Evolutionary conservation across 2,329 filamentous ascomycete species (phyloP).

Genomic region (Leptodontidium sp.): DNA sequence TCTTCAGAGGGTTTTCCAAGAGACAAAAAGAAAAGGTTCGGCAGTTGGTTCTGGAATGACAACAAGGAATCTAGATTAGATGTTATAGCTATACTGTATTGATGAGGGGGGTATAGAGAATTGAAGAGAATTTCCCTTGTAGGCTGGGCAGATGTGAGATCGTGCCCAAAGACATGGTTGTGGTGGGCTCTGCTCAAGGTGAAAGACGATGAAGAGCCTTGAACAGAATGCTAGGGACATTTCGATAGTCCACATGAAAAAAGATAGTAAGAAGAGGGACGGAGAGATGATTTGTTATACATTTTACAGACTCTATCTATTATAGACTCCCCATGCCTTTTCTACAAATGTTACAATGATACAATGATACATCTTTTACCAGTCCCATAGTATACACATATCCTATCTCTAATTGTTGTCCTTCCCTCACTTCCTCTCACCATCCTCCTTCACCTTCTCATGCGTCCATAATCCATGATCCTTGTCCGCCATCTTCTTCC

Average conservation of each 20-base stretch:
- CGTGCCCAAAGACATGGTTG: too few species aligned
- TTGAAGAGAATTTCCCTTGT: too few species aligned
- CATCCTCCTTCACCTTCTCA: neutral
- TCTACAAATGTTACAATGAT: constrained; percentile 4
- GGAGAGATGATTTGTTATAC: constrained; percentile 23
- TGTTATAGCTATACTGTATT: too few species aligned
- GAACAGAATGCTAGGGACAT: neutral
- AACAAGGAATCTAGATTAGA: too few species aligned
- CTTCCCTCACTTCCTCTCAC: neutral
- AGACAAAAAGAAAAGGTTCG: too few species aligned
- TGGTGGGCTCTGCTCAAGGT: too few species aligned
- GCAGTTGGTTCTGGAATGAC: too few species aligned
- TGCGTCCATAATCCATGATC: constrained; percentile 3
- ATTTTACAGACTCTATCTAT: constrained; percentile 12
- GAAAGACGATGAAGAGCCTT: neutral
- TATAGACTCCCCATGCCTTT: neutral
- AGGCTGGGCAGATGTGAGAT: too few species aligned
- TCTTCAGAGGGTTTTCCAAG: too few species aligned
- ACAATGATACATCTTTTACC: neutral
- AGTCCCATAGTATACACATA: neutral
- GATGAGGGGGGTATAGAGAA: too few species aligned
- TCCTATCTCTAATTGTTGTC: neutral
- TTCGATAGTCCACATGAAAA: neutral
- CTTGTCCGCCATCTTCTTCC: constrained; percentile 5
- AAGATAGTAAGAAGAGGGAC: neutral